Evolutionary conservation across 345 rosid species (phyloP), one percentile per base, ranked within the genome.

Genomic region (Alliaria petiolata): DNA sequence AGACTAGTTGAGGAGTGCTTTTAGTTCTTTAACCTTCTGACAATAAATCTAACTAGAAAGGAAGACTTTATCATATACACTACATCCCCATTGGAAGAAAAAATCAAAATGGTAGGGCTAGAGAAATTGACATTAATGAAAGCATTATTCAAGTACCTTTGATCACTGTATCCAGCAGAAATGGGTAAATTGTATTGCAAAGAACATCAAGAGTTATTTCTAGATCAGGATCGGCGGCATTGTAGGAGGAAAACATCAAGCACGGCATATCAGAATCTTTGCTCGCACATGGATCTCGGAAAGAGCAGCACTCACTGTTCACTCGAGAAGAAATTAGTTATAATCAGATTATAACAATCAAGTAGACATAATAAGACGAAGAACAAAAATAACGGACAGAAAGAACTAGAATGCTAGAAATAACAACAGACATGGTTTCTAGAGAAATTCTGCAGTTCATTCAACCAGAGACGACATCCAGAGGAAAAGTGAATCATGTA

Each of bases 251-350:
- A 81, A 95, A 91, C 81, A 69, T 81, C 83, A 95, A 74, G 81
- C 97, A 95, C 1, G 95, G 90, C 76, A 64, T 70, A 69, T 68
- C 76, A n/a, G 79, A 49, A 43, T 69, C 64, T 44, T 83, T 76
- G 53, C 84, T 81, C 5, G 25, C 65, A 70, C 74, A 76, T 42
- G 81, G 56, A 66, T 82, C 87, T 76, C 79, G 74, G 61, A 87
- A 89, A 75, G 76, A 58, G 81, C 96, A 95, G 72, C 81, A 81
- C 34, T 87, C 88, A 65, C 99, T 95, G 88, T 64, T 55, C 62
- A 42, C 16, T 64, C 10, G 17, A 69, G 83, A 68, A 78, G 67
- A 44, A 76, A 76, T 13, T 47, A 50, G 56, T 43, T 10, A 66
- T 25, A 45, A 62, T 22, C 46, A 71, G 55, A 43, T 9, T 20